Conservation (phyloP, 2,329 filamentous ascomycete genomes). For the Dothiorella sarmentorum region DNA sequence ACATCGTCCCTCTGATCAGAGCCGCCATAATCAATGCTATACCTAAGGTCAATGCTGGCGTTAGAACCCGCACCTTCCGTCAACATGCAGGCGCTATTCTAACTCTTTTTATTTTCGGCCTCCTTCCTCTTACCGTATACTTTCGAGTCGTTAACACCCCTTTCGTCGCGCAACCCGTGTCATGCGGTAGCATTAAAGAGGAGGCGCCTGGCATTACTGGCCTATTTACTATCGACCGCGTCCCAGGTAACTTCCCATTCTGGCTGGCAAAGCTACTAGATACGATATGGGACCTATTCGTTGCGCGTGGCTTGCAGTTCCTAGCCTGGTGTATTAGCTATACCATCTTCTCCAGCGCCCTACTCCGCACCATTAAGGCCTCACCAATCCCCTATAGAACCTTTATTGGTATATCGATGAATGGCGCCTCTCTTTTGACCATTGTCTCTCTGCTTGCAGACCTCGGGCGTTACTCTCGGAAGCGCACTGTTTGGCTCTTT, state of each 20-base stretch:
- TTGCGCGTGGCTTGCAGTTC: slow-evolving; percentile 34
- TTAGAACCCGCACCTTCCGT: background rate
- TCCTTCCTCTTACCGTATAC: background rate
- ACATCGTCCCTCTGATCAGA: background rate
- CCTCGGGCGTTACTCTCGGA: slow-evolving; percentile 25
- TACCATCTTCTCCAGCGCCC: slow-evolving; percentile 32
- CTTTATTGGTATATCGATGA: slow-evolving; percentile 32
- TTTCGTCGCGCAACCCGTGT: background rate
- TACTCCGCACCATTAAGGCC: slow-evolving; percentile 34
- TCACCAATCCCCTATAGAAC: slow-evolving; percentile 34
- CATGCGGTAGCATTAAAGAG: background rate
- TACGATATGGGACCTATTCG: slow-evolving; percentile 32
- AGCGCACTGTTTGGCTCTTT: slow-evolving; percentile 28
- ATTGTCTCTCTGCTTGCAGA: slow-evolving; percentile 29
- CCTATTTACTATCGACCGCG: slow-evolving; percentile 30
- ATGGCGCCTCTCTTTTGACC: slow-evolving; percentile 26
- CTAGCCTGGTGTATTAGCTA: slow-evolving; percentile 31
- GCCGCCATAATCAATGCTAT: background rate
- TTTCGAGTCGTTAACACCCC: background rate
- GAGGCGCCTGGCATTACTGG: background rate
- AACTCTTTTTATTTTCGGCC: background rate
- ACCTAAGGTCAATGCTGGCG: background rate
- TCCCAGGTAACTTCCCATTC: slow-evolving; percentile 28
- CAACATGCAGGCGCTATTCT: background rate
- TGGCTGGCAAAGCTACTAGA: slow-evolving; percentile 36